phyloP scores from a whole-genome alignment of 1,139 yeast species.

The Hemisphaericaspora xylofermentans region DNA sequence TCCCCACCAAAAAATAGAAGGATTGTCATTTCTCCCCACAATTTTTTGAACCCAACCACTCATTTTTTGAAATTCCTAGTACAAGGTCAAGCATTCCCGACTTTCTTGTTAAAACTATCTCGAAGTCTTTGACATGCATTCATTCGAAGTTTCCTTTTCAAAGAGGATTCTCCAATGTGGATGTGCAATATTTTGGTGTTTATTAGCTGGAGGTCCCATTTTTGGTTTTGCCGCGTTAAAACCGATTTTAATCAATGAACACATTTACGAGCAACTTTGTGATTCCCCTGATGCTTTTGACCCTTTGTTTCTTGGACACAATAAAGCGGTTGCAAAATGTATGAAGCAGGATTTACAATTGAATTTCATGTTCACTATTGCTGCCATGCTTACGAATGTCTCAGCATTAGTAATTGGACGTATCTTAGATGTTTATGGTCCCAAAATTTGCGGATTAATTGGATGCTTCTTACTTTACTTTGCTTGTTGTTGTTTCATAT shows the following conservation, averaged over 20 bases:
- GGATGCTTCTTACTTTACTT: conserved; percentile 40
- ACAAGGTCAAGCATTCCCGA: too few species aligned
- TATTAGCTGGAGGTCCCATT: conserved; percentile 47
- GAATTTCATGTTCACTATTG: conserved; percentile 48
- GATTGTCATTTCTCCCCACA: too few species aligned
- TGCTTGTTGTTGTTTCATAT: conserved; percentile 40
- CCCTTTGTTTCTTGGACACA: background rate
- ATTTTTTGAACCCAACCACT: too few species aligned
- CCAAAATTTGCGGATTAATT: conserved; percentile 42
- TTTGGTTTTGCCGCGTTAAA: conserved; percentile 52
- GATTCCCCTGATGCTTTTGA: conserved; percentile 12
- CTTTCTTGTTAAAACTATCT: too few species aligned
- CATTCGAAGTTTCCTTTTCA: conserved; percentile 9
- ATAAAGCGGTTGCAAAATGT: conserved; percentile 29
- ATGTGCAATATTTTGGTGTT: conserved; percentile 46
- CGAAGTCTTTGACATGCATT: conserved; percentile 1
- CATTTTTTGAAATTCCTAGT: too few species aligned
- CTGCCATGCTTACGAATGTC: conserved; percentile 45
- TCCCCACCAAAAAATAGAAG: too few species aligned
- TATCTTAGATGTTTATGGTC: conserved; percentile 42
- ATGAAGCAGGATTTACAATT: conserved; percentile 43
- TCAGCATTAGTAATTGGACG: conserved; percentile 44
- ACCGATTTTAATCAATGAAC: conserved; percentile 40
- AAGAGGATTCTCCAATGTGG: conserved; percentile 26
- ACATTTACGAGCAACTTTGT: conserved; percentile 40